A percentile compares a stretch with the other conserved stretches of the same genome.
Conservation (phyloP, 2,329 filamentous ascomycete species). For the Leptodontidium sp. region DNA sequence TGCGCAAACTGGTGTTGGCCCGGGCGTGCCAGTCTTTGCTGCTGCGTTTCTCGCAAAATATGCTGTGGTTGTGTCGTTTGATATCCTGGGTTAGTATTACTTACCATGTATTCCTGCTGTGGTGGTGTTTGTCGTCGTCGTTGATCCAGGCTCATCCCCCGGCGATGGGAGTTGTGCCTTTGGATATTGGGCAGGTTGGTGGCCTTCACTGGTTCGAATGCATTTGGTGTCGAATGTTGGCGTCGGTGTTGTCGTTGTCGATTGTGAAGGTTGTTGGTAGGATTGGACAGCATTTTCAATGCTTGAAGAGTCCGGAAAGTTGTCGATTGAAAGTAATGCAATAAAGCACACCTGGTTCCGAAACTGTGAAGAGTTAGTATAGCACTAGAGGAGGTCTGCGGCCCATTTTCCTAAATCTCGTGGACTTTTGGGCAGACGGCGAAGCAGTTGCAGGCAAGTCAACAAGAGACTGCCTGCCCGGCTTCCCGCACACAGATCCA, state of each 20-base stretch:
- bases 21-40: constrained; percentile 85
- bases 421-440: background rate
- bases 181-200: constrained; percentile 68
- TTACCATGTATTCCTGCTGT: constrained; percentile 52
- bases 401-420: background rate
- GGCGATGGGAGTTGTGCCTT: constrained; percentile 70
- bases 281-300: constrained; percentile 83
- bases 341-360: constrained; percentile 59
- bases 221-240: constrained; percentile 85
- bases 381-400: background rate
- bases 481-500: background rate
- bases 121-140: constrained; percentile 62
- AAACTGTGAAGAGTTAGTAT: constrained; percentile 52
- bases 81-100: constrained; percentile 65
- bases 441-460: constrained; percentile 3
- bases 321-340: constrained; percentile 59
- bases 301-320: constrained; percentile 73
- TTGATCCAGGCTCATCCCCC: constrained; percentile 86
- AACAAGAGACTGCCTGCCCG: constrained; percentile 7
- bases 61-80: constrained; percentile 68
- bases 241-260: constrained; percentile 81
- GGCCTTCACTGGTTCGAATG: constrained; percentile 79
- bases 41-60: constrained; percentile 88
- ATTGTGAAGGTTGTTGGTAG: constrained; percentile 75
- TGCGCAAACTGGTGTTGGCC: constrained; percentile 55